Evolutionary conservation across 345 rosid genomes (phyloP).

Genomic region (Litchi chinensis): DNA sequence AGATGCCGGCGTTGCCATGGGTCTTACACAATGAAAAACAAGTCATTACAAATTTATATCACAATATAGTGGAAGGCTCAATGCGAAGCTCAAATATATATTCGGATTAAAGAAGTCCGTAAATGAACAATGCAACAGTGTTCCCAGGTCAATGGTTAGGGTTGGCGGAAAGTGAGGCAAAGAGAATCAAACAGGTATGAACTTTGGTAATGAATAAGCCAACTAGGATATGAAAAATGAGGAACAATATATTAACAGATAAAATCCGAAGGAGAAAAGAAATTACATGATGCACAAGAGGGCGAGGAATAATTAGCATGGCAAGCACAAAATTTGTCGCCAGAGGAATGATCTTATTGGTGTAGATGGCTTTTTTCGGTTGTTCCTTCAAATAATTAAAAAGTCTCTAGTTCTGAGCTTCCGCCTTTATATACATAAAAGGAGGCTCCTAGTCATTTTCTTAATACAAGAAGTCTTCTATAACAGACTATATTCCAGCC

Average conservation of each 20-base stretch:
- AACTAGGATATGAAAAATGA: too few relatives aligned
- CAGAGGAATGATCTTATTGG: background rate
- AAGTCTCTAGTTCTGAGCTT: background rate
- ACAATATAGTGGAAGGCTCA: background rate
- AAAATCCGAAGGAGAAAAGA: too few relatives aligned
- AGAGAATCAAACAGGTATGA: background rate
- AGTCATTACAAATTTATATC: background rate
- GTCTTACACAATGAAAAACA: slow-evolving; percentile 34
- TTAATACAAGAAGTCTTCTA: background rate
- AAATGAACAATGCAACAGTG: too few relatives aligned
- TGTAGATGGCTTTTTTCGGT: too few relatives aligned
- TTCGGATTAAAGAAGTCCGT: background rate
- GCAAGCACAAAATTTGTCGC: background rate
- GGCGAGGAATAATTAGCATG: background rate
- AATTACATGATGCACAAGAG: too few relatives aligned
- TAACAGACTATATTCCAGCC: background rate
- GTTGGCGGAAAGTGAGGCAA: background rate
- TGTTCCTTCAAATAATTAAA: background rate
- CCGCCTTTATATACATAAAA: background rate
- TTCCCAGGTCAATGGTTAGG: background rate
- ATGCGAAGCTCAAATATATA: background rate
- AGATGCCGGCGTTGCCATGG: slow-evolving; percentile 29
- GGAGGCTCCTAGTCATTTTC: background rate
- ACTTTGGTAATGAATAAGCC: too few relatives aligned
- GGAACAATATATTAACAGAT: too few relatives aligned